A percentile compares a stretch with the other conserved stretches of the same genome.
phyloP scores from a whole-genome alignment of 2,329 filamentous ascomycete genomes.

The Onygenales sp. region DNA sequence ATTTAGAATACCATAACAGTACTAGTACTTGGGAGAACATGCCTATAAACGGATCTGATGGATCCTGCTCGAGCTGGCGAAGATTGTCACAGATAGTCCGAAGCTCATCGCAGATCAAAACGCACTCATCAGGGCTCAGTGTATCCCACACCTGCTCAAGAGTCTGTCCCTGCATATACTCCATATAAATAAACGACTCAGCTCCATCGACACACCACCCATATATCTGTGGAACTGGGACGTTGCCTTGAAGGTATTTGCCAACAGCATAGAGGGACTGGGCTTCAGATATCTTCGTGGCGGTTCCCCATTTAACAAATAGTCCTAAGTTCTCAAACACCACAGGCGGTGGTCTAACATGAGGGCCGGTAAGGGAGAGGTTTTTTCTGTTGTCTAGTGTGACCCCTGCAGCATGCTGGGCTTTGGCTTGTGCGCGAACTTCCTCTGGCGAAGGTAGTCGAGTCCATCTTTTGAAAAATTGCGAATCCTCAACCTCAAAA shows the following conservation, averaged over 20 bases:
- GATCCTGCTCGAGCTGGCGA: slow-evolving; percentile 18
- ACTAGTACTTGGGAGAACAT: slow-evolving; percentile 6
- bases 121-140: slow-evolving; percentile 10
- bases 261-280: slow-evolving; percentile 22
- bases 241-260: slow-evolving; percentile 11
- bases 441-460: slow-evolving; percentile 1
- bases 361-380: background rate
- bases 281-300: slow-evolving; percentile 19
- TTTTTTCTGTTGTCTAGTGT: background rate
- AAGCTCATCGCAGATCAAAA: slow-evolving; percentile 13
- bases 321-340: slow-evolving; percentile 21
- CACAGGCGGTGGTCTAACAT: slow-evolving; percentile 10
- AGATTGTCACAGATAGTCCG: slow-evolving; percentile 13
- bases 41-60: slow-evolving; percentile 20
- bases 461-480: background rate
- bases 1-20: background rate
- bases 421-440: background rate
- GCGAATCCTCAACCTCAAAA: background rate
- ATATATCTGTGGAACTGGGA: slow-evolving; percentile 30
- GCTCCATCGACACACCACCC: slow-evolving; percentile 21
- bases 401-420: background rate
- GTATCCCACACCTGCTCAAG: slow-evolving; percentile 19
- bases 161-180: slow-evolving; percentile 19
- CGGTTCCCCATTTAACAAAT: slow-evolving; percentile 25
- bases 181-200: slow-evolving; percentile 26